phyloP scores from a whole-genome alignment of 2,329 filamentous ascomycete species.

The Plenodomus tracheiphilus region DNA sequence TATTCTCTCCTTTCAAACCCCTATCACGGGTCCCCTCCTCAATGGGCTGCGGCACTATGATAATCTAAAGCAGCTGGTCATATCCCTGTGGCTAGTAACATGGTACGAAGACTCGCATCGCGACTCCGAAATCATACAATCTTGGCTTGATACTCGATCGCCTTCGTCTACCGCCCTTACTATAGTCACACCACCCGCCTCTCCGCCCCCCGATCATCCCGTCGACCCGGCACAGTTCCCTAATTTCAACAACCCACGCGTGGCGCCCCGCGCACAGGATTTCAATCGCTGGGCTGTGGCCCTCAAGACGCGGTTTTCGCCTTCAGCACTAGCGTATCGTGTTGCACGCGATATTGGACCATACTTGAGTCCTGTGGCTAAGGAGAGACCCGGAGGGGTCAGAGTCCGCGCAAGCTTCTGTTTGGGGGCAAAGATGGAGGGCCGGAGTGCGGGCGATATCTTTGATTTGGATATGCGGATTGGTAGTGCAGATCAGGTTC shows the following conservation, averaged over 20 bases:
- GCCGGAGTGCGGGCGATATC: conserved; percentile 41
- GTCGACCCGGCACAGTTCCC: conserved; percentile 36
- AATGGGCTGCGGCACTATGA: conserved; percentile 48
- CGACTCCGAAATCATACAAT: conserved; percentile 50
- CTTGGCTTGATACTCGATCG: conserved; percentile 48
- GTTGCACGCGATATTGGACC: conserved; percentile 47
- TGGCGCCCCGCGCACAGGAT: conserved; percentile 19
- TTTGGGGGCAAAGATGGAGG: conserved; percentile 38
- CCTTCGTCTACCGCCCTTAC: conserved; percentile 46
- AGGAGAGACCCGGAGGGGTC: conserved; percentile 46
- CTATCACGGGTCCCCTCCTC: conserved; percentile 46
- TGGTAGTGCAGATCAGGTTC: conserved; percentile 44
- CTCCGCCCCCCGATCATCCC: conserved; percentile 22
- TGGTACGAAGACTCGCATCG: conserved; percentile 43
- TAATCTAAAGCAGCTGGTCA: conserved; percentile 46
- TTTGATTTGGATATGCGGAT: conserved; percentile 53
- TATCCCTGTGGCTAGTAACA: conserved; percentile 50
- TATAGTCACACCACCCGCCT: conserved; percentile 33
- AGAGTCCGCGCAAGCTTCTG: conserved; percentile 52
- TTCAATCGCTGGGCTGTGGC: conserved; percentile 48
- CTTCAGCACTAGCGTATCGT: conserved; percentile 46
- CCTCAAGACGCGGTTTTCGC: conserved; percentile 46
- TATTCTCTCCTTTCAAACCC: conserved; percentile 43
- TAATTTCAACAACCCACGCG: conserved; percentile 15
- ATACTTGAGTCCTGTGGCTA: conserved; percentile 47